Evolutionary conservation across 805 yeast species (phyloP).

Genomic region (Ogataea saltuana): DNA sequence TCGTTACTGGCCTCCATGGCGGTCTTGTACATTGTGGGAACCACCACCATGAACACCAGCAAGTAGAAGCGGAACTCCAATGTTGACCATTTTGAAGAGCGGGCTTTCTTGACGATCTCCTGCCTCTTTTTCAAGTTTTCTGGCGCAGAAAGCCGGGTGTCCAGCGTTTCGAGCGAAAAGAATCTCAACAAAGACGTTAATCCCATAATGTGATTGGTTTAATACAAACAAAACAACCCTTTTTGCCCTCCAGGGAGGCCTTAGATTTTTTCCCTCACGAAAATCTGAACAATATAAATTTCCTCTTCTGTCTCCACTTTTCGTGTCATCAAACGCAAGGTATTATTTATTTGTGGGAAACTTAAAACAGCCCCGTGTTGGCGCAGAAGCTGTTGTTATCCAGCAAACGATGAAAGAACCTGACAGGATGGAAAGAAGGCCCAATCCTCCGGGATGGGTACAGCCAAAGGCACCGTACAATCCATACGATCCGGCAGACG

Average conservation of each 20-base stretch:
- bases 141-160: conserved; percentile 49
- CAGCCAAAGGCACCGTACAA: conserved; percentile 84
- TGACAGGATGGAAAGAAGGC: conserved; percentile 50
- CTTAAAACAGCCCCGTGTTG: neutral
- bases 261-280: no score
- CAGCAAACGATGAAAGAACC: neutral
- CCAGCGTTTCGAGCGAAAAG: conserved; percentile 54
- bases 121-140: conserved; percentile 36
- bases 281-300: no score
- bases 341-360: neutral
- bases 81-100: conserved; percentile 67
- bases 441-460: conserved; percentile 78
- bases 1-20: conserved; percentile 81
- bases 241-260: no score
- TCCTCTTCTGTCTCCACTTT: conserved; percentile 1
- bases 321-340: no score
- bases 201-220: conserved; percentile 4
- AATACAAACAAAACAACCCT: neutral
- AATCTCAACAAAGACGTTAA: conserved; percentile 29
- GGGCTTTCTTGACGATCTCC: conserved; percentile 33
- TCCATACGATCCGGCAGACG: conserved; percentile 78
- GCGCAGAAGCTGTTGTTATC: neutral
- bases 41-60: conserved; percentile 60
- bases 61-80: conserved; percentile 72
- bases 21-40: conserved; percentile 80